Base-by-base conservation (phyloP, 768 basidiomycete species). In the Tricholoma flavovirens region DNA sequence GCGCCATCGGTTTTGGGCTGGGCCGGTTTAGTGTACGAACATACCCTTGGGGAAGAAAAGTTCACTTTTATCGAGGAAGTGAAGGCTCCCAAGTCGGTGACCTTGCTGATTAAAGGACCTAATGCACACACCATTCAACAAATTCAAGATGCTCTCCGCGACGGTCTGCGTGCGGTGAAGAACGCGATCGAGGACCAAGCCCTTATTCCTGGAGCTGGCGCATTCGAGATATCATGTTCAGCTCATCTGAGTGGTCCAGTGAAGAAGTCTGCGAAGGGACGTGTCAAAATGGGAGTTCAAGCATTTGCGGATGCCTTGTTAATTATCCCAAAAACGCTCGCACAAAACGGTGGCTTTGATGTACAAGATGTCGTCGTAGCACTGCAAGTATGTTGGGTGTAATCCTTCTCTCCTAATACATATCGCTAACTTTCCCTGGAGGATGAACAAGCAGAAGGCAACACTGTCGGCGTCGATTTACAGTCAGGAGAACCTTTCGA, bases 11-110 rank as follows among this genome's bases (percentile, higher is more conserved):
- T 93, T 32, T 85, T 99, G 50, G 97, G 97, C 30, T 97, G 92
- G 89, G 97, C 97, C 40, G 97, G 97, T 8, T 84, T 98, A 59
- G 93, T 99, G 29, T 99, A 99, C 75, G 97, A 99, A 73, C 94
- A 98, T 73, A 98, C 95, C 17, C 83, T 99, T 30, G 97, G 97
- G 61, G 97, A 99, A 75, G 97, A 99, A 68, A 99, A 98, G 69
- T 99, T 81, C 72, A 99, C 97, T 0, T 98, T 98, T 68, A 78
- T 99, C 54, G 97, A 98, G 72, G 91, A 99, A 60, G 96, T 98
- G 71, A 92, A 88, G 73, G 83, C 88, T 58, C 96, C 97, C 26
- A 95, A 91, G 79, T 88, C 86, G 55, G 97, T 98, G 53, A 98
- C 97, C 4, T 79, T 99, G 55, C 81, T 99, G 59, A 90, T 99